phyloP scores from a whole-genome alignment of 768 basidiomycete species.

The Trametes meyenii region DNA sequence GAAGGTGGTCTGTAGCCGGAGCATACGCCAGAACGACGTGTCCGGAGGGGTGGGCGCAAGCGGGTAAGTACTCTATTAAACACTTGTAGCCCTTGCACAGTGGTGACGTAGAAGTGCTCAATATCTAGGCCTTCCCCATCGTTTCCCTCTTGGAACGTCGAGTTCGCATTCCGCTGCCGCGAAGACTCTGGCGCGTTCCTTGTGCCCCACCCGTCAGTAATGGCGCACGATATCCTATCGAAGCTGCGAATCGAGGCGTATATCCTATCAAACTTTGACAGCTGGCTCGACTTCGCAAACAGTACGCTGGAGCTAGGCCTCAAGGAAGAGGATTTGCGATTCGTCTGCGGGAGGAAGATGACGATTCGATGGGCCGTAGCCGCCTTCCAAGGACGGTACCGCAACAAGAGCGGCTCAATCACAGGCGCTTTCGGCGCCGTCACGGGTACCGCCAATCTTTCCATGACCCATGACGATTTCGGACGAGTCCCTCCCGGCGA shows the following conservation, averaged over 20 bases:
- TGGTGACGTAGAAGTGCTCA: background rate
- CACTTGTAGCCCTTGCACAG: background rate
- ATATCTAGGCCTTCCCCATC: background rate
- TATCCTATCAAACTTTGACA: slow-evolving; percentile 7
- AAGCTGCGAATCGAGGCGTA: slow-evolving; percentile 6
- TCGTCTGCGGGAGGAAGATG: slow-evolving; percentile 19
- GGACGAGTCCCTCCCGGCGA: background rate
- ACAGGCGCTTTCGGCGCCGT: background rate
- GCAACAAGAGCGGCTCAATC: background rate
- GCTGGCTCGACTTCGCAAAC: slow-evolving; percentile 9
- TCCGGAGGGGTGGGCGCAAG: background rate
- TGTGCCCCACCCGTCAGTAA: background rate
- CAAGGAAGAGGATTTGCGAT: slow-evolving; percentile 7
- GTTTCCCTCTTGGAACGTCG: background rate
- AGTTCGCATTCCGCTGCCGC: slow-evolving; percentile 5
- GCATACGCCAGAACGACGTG: background rate
- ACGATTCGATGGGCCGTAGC: slow-evolving; percentile 15
- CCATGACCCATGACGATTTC: slow-evolving; percentile 1
- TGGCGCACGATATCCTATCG: slow-evolving; percentile 3
- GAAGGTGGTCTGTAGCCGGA: background rate
- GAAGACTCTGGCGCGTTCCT: slow-evolving; percentile 15
- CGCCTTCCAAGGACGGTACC: slow-evolving; percentile 8
- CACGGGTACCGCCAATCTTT: background rate
- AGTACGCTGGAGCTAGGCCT: background rate
- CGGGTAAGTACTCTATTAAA: background rate